Base-by-base conservation (phyloP, 208 protist genomes). In the Trypanosoma melophagium region DNA sequence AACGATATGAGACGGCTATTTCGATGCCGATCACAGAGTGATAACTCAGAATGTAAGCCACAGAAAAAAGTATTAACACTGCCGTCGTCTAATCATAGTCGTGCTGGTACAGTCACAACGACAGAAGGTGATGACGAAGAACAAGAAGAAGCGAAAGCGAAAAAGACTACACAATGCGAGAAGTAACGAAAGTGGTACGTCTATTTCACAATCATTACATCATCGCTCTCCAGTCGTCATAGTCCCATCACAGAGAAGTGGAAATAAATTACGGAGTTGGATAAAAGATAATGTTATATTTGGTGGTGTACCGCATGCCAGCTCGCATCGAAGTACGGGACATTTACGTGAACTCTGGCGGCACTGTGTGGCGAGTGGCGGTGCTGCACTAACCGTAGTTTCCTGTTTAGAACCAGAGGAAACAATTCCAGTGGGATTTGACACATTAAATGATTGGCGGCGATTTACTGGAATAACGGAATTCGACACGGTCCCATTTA, bases 321-420 rank as follows among this genome's bases (percentile, higher is more conserved):
- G 25, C 14, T 8, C n/a, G 0, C 14, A 49, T 14, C 13, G 59
- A 47, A 31, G 52, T 22, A 45, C 60, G 13, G 60, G 57, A 0
- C 69, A 74, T 44, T 40, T 74, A n/a, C 52, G 57, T 21, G 69
- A 66, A 17, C 60, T 75, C 1, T 52, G 45, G 35, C 50, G 44
- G 24, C 69, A 74, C 17, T 74, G 69, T 41, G 25, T 25, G 3
- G 53, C 38, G 7, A 25, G 61, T n/a, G 60, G 42, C 24, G 31
- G 28, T 21, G 35, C 35, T 24, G 22, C 51, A 35, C 49, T 54
- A 38, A 31, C 22, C 12, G 58, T 75, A 21, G 42, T 75, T 17
- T 75, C 61, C n/a, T 75, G 69, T 63, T 7, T 75, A 24, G 69
- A 69, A n/a, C 2, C 54, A 21, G 69, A 58, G 12, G 68, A 73